phyloP scores from a whole-genome alignment of 192 early-diverging fungal genomes.

The Spinellus fusiger region DNA sequence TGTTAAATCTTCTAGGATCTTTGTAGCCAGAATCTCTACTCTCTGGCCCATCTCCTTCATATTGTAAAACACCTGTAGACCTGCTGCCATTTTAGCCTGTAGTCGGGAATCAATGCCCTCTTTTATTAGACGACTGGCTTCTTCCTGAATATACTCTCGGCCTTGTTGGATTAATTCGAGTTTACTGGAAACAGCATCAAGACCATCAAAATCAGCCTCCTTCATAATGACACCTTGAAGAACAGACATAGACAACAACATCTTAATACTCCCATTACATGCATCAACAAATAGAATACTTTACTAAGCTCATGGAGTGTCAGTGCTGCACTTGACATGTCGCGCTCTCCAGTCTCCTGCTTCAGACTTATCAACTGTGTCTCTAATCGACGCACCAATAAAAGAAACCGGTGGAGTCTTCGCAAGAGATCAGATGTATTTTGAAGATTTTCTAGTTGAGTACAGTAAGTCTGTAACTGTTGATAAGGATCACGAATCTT shows the following conservation, averaged over 20 bases:
- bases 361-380: conserved; percentile 38
- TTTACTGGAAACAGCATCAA: conserved; percentile 57
- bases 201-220: conserved; percentile 58
- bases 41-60: conserved; percentile 39
- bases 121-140: conserved; percentile 44
- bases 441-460: conserved; percentile 61
- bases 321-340: conserved; percentile 50
- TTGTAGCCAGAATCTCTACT: conserved; percentile 30
- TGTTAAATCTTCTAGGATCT: conserved; percentile 33
- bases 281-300: conserved; percentile 1
- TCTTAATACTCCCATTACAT: background rate
- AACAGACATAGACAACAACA: background rate
- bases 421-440: conserved; percentile 53
- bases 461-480: conserved; percentile 54
- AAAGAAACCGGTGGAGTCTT: conserved; percentile 53
- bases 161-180: conserved; percentile 38
- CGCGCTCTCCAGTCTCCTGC: conserved; percentile 24
- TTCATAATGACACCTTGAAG: conserved; percentile 50
- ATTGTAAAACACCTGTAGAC: conserved; percentile 49
- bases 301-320: conserved; percentile 57
- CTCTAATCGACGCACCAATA: conserved; percentile 52
- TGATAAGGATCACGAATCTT: conserved; percentile 56
- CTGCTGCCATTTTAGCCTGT: conserved; percentile 44
- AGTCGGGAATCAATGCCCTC: conserved; percentile 43
- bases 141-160: conserved; percentile 35